phyloP scores from a whole-genome alignment of 1,284 basidiomycete species.

The Sporisorium scitamineum region DNA sequence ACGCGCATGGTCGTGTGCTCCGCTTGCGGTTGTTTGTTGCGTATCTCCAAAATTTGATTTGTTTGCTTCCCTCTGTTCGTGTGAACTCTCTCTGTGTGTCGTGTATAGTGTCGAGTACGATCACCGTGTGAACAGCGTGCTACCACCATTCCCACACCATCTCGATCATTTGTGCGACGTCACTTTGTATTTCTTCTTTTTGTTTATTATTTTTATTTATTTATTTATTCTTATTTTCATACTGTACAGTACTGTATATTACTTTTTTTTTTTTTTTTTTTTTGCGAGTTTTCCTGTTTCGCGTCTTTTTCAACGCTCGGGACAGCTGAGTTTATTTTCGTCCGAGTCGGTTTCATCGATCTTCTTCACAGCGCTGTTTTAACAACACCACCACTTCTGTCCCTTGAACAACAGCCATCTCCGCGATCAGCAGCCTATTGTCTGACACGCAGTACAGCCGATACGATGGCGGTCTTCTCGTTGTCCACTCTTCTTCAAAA shows the following conservation, averaged over 20 bases:
- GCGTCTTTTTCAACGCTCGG: neutral
- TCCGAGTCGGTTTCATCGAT: slow-evolving; percentile 8
- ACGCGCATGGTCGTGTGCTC: too few species aligned
- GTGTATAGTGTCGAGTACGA: too few species aligned
- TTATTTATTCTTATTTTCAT: neutral
- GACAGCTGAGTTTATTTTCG: slow-evolving; percentile 3
- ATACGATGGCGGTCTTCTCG: slow-evolving; percentile 53
- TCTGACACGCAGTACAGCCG: neutral
- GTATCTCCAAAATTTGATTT: too few species aligned
- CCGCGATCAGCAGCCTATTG: neutral
- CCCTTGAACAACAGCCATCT: neutral
- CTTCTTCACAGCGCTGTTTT: neutral
- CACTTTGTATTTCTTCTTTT: neutral
- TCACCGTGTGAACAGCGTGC: slow-evolving; percentile 3
- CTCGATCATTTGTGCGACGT: neutral
- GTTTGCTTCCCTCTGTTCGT: too few species aligned
- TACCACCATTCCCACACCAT: neutral
- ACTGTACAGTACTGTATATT: too few species aligned
- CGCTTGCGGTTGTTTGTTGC: too few species aligned
- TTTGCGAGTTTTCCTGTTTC: neutral
- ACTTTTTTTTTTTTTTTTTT: neutral
- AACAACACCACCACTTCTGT: neutral
- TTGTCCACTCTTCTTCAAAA: slow-evolving; percentile 46
- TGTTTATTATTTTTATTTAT: neutral
- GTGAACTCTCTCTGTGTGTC: too few species aligned